Evolutionary conservation across 768 basidiomycete species (phyloP), one percentile per base, ranked within the genome.

Genomic region (Termitomyces sp.): DNA sequence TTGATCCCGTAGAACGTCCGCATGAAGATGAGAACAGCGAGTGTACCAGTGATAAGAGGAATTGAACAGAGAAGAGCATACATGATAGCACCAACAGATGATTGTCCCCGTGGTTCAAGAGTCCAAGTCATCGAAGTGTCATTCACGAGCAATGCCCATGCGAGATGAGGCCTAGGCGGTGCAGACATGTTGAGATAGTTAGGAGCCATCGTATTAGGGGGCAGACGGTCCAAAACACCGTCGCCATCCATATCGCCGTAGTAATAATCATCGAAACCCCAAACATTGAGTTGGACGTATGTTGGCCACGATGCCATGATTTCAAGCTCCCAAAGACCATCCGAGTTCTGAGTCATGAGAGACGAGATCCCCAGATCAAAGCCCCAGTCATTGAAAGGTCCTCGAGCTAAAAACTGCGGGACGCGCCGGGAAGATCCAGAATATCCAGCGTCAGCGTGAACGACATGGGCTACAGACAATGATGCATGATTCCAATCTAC

Each of bases 1-100:
- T 83, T 92, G 77, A 97, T 96, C 31, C 93, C 92, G 66, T 97
- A 97, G 82, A 97, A 97, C 6, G 88, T 86, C 86, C 90, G 94
- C 85, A 94, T 90, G 83, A 97, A 97, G 71, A 94, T 69, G 52
- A 86, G 67, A 48, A 92, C 92, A 16, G 94, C 92, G 51, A 92
- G 77, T 15, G 83, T 81, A 59, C 85, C 94, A 20, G 94, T 94
- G 70, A 96, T 81, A 61, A 94, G 73, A 5, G 94, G 94, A 59
- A 96, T 91, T 42, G 84, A 64, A 31, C 89, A 77, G 46, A 96
- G 79, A 41, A 96, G 82, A 1, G 85, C 92, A 66, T 88, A 97
- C 83, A 94, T 92, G 75, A 90, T 85, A 33, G 88, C 91, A 29
- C 88, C 92, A 24, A 96, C 82, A 18, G 81, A 77, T 9, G 90